Conservation (phyloP, 148 eudicot species). For the Spergularia bocconei region DNA sequence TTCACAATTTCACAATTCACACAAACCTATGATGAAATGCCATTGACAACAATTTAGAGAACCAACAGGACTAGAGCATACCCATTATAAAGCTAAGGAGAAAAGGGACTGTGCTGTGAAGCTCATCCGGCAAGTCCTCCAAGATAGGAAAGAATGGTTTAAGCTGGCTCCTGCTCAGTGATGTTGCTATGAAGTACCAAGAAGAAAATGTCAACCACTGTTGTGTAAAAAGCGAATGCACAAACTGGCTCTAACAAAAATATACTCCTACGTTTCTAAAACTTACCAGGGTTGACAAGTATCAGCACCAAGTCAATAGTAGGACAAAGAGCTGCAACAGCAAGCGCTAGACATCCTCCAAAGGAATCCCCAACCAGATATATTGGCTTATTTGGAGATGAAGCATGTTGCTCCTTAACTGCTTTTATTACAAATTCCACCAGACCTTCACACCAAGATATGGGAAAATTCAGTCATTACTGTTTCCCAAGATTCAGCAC, state of each 20-base stretch:
- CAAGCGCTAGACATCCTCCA: constrained; percentile 91
- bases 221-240: neutral
- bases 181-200: constrained; percentile 61
- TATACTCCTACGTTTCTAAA: constrained; percentile 13
- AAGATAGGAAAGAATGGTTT: constrained; percentile 76
- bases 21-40: neutral
- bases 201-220: constrained; percentile 9
- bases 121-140: constrained; percentile 64
- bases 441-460: constrained; percentile 45
- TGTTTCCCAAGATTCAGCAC: neutral
- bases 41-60: neutral
- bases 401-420: constrained; percentile 60
- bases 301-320: constrained; percentile 69
- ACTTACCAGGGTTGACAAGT: constrained; percentile 90
- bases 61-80: constrained; percentile 23
- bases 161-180: constrained; percentile 81
- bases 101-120: constrained; percentile 72
- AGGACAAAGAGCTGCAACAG: constrained; percentile 90
- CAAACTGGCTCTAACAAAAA: neutral
- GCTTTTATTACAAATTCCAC: constrained; percentile 65
- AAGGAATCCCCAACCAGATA: constrained; percentile 94
- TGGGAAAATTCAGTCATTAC: constrained; percentile 7
- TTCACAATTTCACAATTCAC: constrained; percentile 1
- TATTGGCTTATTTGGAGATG: constrained; percentile 74
- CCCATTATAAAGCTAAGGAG: constrained; percentile 88